Evolutionary conservation across 2,329 filamentous ascomycete species (phyloP).

Genomic region (Hypoxylon sp.): DNA sequence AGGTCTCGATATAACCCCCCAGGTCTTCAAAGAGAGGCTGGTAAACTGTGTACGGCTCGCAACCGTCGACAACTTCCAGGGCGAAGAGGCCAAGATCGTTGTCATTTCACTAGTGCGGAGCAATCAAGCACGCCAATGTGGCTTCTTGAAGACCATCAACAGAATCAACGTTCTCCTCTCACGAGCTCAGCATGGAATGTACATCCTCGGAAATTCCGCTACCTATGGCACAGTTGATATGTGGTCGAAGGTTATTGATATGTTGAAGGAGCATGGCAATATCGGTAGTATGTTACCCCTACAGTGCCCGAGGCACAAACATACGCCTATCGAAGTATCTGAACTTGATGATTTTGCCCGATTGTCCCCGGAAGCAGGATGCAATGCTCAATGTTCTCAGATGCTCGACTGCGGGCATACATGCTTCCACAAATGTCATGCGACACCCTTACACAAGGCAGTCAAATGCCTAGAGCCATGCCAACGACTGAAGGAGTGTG

Average conservation of each 20-base stretch:
- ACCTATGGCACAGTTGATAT: slow-evolving; percentile 70
- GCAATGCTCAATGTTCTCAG: slow-evolving; percentile 63
- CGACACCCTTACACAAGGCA: slow-evolving; percentile 60
- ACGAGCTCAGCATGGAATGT: slow-evolving; percentile 77
- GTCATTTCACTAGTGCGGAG: slow-evolving; percentile 79
- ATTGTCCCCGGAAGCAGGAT: slow-evolving; percentile 73
- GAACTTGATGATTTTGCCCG: slow-evolving; percentile 68
- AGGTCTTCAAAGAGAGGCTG: slow-evolving; percentile 57
- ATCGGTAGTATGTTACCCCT: slow-evolving; percentile 67
- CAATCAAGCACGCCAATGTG: slow-evolving; percentile 69
- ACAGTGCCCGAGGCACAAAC: slow-evolving; percentile 67
- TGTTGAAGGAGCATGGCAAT: slow-evolving; percentile 61
- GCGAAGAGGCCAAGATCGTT: slow-evolving; percentile 79
- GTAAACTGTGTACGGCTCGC: slow-evolving; percentile 66
- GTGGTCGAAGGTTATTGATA: slow-evolving; percentile 71
- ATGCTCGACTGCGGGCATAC: slow-evolving; percentile 63
- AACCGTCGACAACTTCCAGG: slow-evolving; percentile 82
- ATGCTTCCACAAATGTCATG: slow-evolving; percentile 62
- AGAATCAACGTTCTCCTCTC: slow-evolving; percentile 77
- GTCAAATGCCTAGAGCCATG: slow-evolving; percentile 62
- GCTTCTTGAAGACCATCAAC: slow-evolving; percentile 75
- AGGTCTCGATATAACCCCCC: slow-evolving; percentile 14
- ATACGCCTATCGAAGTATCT: slow-evolving; percentile 64
- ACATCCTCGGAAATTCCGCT: slow-evolving; percentile 74
- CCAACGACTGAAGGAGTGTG: slow-evolving; percentile 57